phyloP scores from a whole-genome alignment of 164 flowering plant species.

The Nelumbo lutea region DNA sequence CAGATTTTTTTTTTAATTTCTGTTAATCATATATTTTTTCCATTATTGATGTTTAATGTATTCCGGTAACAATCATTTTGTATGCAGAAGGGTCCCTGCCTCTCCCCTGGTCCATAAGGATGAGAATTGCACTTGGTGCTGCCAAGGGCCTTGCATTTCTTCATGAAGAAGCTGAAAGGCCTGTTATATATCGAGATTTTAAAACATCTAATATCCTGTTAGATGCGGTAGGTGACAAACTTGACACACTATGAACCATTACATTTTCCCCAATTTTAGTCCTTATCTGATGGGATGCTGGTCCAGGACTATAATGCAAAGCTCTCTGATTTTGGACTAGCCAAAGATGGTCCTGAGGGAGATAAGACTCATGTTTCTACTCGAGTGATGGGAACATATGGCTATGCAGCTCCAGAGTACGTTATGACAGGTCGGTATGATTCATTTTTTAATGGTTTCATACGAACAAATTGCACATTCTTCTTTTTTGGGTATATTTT shows the following conservation, averaged over 20 bases:
- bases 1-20: not conserved
- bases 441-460: not conserved
- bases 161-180: conserved; percentile 43
- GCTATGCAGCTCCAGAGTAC: conserved; percentile 84
- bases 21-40: not conserved
- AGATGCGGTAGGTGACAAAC: conserved; percentile 34
- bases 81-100: conserved; percentile 37
- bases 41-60: conserved; percentile 12
- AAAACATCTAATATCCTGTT: conserved; percentile 45
- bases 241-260: not conserved
- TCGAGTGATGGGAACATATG: conserved; percentile 86
- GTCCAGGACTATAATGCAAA: conserved; percentile 77
- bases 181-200: conserved; percentile 42
- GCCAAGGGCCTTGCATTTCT: conserved; percentile 45
- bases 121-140: conserved; percentile 46
- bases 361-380: conserved; percentile 85
- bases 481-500: not conserved
- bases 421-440: conserved; percentile 61
- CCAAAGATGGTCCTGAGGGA: conserved; percentile 86
- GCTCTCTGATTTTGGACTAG: conserved; percentile 82
- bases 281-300: conserved; percentile 8
- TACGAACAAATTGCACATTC: conserved; percentile 3
- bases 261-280: not conserved
- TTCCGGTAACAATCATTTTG: conserved; percentile 21
- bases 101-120: conserved; percentile 39